Evolutionary conservation across 2,329 filamentous ascomycete genomes (phyloP).

Genomic region (Colletotrichum sp.): DNA sequence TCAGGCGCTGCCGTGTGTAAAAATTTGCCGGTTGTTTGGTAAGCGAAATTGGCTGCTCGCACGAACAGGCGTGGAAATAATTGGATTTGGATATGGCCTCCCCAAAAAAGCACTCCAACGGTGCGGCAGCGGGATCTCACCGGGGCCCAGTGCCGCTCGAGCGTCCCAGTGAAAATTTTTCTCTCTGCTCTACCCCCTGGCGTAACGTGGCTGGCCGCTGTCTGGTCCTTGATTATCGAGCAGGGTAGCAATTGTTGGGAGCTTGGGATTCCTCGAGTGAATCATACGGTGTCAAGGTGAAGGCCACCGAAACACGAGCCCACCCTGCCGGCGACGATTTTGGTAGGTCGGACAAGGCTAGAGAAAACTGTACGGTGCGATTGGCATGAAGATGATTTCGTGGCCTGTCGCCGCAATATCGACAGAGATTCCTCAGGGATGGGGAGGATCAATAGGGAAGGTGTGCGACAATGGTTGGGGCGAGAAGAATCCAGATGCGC

Average conservation of each 20-base stretch:
- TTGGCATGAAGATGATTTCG: slow-evolving; percentile 10
- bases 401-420: neutral
- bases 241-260: slow-evolving; percentile 14
- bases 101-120: slow-evolving; percentile 2
- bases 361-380: neutral
- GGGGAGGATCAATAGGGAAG: neutral
- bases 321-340: neutral
- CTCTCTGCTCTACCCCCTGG: neutral
- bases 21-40: slow-evolving; percentile 9
- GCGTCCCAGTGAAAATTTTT: slow-evolving; percentile 17
- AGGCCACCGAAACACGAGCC: slow-evolving; percentile 11
- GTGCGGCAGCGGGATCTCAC: neutral
- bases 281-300: slow-evolving; percentile 19
- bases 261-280: slow-evolving; percentile 13
- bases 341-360: neutral
- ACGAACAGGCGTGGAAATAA: slow-evolving; percentile 9
- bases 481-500: neutral
- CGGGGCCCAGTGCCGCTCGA: slow-evolving; percentile 4
- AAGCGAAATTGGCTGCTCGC: slow-evolving; percentile 19
- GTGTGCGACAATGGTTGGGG: neutral
- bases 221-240: slow-evolving; percentile 5
- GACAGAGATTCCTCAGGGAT: neutral
- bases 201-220: slow-evolving; percentile 15
- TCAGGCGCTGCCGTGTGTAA: slow-evolving; percentile 12
- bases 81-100: slow-evolving; percentile 10